Evolutionary conservation across 352 stramenopile species (phyloP).

Genomic region (Globisporangium polare): DNA sequence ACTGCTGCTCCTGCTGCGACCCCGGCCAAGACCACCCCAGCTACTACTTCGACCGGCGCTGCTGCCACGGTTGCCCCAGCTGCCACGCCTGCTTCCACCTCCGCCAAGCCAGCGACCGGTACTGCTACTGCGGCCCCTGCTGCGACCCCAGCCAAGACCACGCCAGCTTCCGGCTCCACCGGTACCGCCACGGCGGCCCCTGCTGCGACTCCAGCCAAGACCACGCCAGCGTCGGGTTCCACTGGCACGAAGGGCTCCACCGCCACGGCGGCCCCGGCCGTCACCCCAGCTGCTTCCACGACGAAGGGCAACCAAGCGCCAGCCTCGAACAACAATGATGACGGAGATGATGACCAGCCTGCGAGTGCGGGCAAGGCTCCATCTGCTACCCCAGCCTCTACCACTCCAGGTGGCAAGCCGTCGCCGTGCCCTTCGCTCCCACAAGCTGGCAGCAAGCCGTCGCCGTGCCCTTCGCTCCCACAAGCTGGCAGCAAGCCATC

Average conservation of each 20-base stretch:
- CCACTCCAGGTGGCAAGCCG: constrained; percentile 13
- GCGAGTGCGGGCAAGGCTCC: background rate
- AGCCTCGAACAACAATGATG: constrained; percentile 12
- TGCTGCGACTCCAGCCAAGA: constrained; percentile 5
- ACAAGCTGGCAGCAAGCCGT: constrained; percentile 16
- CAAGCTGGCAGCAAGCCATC: constrained; percentile 20
- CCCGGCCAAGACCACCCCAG: background rate
- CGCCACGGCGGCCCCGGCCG: background rate
- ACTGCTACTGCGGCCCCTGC: background rate
- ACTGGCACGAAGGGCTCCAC: too few relatives aligned
- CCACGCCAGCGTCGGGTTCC: background rate
- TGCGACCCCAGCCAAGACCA: constrained; percentile 1
- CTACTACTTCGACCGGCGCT: background rate
- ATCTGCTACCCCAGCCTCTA: constrained; percentile 8
- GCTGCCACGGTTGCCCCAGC: background rate
- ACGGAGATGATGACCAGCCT: constrained; percentile 6
- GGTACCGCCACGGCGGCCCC: background rate
- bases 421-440: constrained; percentile 28
- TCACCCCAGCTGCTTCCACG: background rate
- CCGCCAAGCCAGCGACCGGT: background rate
- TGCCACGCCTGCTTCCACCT: constrained; percentile 1
- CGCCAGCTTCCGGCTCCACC: background rate
- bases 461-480: constrained; percentile 22
- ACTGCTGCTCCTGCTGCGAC: background rate
- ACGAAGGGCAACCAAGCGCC: background rate